Percentiles rank a stretch among this genome's conserved stretches.
phyloP scores from a whole-genome alignment of 2,329 filamentous ascomycete species.

The Epichloe uncinata region DNA sequence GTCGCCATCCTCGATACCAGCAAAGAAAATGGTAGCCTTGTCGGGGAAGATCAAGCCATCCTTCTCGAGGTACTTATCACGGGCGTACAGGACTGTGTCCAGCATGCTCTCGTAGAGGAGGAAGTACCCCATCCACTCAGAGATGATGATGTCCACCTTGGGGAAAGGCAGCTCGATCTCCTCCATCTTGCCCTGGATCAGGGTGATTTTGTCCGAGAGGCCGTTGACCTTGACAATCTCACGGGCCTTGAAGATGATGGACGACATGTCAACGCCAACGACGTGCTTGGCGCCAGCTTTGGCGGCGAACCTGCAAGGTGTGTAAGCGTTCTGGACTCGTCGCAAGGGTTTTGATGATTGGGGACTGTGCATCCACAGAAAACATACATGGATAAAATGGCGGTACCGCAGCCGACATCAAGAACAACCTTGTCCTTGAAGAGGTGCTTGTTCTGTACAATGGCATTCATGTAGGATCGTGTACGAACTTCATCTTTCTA shows the following conservation, averaged over 20 bases:
- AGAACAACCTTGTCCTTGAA: conserved; percentile 77
- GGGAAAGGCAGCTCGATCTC: conserved; percentile 87
- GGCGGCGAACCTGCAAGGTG: conserved; percentile 70
- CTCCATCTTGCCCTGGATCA: conserved; percentile 99
- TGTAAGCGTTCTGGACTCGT: not conserved
- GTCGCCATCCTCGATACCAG: conserved; percentile 94
- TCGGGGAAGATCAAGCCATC: conserved; percentile 95
- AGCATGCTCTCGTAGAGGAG: conserved; percentile 98
- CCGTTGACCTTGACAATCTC: conserved; percentile 91
- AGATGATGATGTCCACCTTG: conserved; percentile 98
- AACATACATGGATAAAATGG: conserved; percentile 92
- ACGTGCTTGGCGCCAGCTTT: conserved; percentile 96
- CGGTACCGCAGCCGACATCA: conserved; percentile 93
- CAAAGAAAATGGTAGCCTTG: conserved; percentile 95
- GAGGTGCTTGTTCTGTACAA: conserved; percentile 92
- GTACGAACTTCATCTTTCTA: conserved; percentile 99
- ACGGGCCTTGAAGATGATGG: conserved; percentile 95
- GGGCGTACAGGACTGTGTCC: conserved; percentile 92
- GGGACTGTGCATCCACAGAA: not conserved
- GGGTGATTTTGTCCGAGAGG: conserved; percentile 88
- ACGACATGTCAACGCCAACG: conserved; percentile 98
- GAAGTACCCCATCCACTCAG: conserved; percentile 99
- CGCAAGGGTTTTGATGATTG: not conserved
- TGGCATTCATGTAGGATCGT: conserved; percentile 90
- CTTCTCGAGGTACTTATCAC: conserved; percentile 78